phyloP scores from a whole-genome alignment of 2,329 filamentous ascomycete genomes.

The Colletotrichum sp. region DNA sequence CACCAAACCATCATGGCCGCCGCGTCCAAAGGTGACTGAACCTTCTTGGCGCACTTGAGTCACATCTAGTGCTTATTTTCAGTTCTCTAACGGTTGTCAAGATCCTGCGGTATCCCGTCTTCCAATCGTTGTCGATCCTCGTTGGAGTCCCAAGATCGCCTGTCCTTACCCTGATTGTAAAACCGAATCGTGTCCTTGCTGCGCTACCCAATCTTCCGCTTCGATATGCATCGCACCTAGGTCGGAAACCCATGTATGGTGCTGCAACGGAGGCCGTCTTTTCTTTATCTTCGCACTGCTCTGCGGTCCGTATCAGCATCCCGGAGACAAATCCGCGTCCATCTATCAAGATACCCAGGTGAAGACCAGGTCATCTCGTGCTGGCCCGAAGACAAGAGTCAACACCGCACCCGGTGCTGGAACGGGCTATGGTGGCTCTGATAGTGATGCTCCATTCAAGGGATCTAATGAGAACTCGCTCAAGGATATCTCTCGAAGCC shows the following conservation, averaged over 20 bases:
- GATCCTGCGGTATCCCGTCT: not conserved
- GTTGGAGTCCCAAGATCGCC: not conserved
- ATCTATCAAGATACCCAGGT: not conserved
- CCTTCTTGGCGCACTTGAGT: not conserved
- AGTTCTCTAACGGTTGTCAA: not conserved
- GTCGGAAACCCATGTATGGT: slow-evolving; percentile 17
- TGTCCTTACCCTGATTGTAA: not conserved
- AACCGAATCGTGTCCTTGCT: not conserved
- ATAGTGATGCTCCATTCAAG: not conserved
- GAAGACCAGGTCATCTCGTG: not conserved
- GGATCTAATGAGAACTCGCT: not conserved
- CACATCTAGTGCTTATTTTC: not conserved
- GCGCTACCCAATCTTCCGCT: not conserved
- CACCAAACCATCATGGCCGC: not conserved
- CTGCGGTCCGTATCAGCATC: not conserved
- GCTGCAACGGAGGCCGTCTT: slow-evolving; percentile 33
- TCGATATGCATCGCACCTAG: not conserved
- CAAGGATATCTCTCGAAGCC: not conserved
- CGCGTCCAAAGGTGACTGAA: not conserved
- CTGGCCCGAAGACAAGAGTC: not conserved
- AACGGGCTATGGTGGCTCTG: not conserved
- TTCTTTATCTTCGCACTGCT: slow-evolving; percentile 1
- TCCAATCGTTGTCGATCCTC: not conserved
- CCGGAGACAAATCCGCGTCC: not conserved
- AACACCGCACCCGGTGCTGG: not conserved